Evolutionary conservation across 2,329 filamentous ascomycete species (phyloP), one percentile per base, ranked within the genome.

Genomic region (Fusarium tupiense): DNA sequence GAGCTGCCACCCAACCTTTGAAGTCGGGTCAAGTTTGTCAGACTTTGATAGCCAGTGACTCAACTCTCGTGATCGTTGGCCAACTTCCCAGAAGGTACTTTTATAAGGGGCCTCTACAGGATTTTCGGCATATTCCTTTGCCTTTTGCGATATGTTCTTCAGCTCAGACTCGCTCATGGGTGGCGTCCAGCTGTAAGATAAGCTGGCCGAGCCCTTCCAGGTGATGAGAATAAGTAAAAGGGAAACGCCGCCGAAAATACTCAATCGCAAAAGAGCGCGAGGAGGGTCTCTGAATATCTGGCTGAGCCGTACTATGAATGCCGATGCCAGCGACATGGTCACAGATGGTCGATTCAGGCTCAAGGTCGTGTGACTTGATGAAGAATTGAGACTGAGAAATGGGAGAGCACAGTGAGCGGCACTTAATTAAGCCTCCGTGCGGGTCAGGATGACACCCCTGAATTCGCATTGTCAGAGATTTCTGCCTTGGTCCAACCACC

Each of bases 11-110:
- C 38, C 38, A 31, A 49, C 60, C 2, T 20, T 40, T 1, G 47
- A 69, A 24, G 50, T 61, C 3, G 49, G 24, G 2, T 52, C 29
- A 5, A 66, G 29, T 3, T 14, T 35, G 40, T 77, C 64, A 12
- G 52, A 59, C 9, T 24, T 35, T 12, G 43, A 47, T 16, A 80
- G 31, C 77, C 72, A 75, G 11, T 49, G 40, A 16, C 61, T 60
- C 4, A 75, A 44, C 8, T 64, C 26, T 13, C 60, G 63, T 6
- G 72, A 66, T 3, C 81, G 70, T 24, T 79, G 78, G 7, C 81
- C 81, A 5, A 78, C 70, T 44, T 82, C 79, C 64, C 80, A 81
- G 35, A 82, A 82, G 0, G 77, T 52, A 4, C 75, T 61, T 22
- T 78, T 78, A 69, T 79, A 82, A 0, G 81, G 81, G 10, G 76